phyloP scores from a whole-genome alignment of 2,329 filamentous ascomycete genomes.

The Sclerotiophoma versabilis region DNA sequence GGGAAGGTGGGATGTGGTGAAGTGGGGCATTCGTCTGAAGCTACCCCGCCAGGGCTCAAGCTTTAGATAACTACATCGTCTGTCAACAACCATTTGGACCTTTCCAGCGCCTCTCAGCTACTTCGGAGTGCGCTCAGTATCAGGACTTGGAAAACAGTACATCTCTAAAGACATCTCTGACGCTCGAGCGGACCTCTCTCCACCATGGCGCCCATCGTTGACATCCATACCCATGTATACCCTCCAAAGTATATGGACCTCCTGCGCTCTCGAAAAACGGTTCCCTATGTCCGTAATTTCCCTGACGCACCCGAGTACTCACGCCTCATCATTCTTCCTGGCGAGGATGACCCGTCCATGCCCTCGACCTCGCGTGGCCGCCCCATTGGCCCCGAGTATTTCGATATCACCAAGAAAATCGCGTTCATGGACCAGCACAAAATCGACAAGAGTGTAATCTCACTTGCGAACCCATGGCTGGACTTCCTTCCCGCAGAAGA shows the following conservation, averaged over 20 bases:
- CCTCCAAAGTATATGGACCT: constrained; percentile 66
- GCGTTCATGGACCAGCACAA: constrained; percentile 85
- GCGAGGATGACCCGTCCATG: constrained; percentile 62
- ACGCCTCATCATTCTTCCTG: constrained; percentile 71
- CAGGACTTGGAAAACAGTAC: background rate
- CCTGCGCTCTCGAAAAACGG: constrained; percentile 63
- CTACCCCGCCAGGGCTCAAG: constrained; percentile 31
- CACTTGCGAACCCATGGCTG: constrained; percentile 91
- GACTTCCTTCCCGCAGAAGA: constrained; percentile 75
- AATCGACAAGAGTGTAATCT: constrained; percentile 85
- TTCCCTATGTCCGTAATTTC: constrained; percentile 76
- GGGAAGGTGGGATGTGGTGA: constrained; percentile 44
- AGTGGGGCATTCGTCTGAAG: constrained; percentile 30
- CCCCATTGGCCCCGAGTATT: constrained; percentile 84
- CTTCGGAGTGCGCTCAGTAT: background rate
- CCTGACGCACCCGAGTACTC: constrained; percentile 59
- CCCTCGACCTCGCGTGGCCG: constrained; percentile 69
- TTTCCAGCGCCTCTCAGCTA: background rate
- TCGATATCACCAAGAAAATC: constrained; percentile 79
- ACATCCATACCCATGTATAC: constrained; percentile 70
- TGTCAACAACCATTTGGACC: background rate
- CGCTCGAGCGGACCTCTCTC: background rate
- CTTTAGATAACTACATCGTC: constrained; percentile 16
- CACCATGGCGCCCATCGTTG: constrained; percentile 56
- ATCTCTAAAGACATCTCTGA: background rate